phyloP scores from a whole-genome alignment of 2,329 filamentous ascomycete genomes.

The Xylariomycetidae sp. region DNA sequence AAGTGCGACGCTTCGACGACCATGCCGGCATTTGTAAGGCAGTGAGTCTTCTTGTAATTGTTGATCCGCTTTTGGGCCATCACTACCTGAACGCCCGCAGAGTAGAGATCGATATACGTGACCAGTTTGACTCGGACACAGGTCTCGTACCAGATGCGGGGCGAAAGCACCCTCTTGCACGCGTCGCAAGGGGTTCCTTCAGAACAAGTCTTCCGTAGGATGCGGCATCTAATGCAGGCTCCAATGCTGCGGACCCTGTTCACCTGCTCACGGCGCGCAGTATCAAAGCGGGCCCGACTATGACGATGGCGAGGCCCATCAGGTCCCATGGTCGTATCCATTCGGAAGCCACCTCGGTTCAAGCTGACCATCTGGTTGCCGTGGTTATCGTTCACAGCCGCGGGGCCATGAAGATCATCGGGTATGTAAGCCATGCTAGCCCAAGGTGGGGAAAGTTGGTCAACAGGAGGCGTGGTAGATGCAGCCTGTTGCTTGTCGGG shows the following conservation, averaged over 20 bases:
- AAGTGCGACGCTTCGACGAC: constrained; percentile 56
- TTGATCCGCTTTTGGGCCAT: constrained; percentile 56
- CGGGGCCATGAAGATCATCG: constrained; percentile 24
- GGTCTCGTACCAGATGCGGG: constrained; percentile 58
- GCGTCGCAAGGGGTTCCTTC: constrained; percentile 57
- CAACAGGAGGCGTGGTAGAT: too few species aligned
- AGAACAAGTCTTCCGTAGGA: constrained; percentile 62
- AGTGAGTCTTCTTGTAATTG: constrained; percentile 43
- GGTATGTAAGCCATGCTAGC: constrained; percentile 26
- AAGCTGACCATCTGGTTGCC: constrained; percentile 22
- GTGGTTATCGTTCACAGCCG: constrained; percentile 24
- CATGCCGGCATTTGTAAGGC: constrained; percentile 42
- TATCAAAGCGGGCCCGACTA: constrained; percentile 51
- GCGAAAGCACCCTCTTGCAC: constrained; percentile 56
- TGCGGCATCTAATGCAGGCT: constrained; percentile 60
- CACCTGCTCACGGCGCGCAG: constrained; percentile 55
- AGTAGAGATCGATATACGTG: constrained; percentile 57
- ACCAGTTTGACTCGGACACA: constrained; percentile 58
- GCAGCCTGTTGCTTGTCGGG: too few species aligned
- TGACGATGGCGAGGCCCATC: constrained; percentile 45
- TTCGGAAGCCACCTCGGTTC: constrained; percentile 44
- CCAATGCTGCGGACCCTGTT: constrained; percentile 60
- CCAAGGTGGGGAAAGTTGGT: too few species aligned
- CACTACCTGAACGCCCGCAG: constrained; percentile 57
- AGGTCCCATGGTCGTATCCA: constrained; percentile 40